These are phyloP conservation scores for Aspergillus felis DNA, from an alignment of 2,329 filamentous ascomycete genomes.

Conservation along the genomic window DNA sequence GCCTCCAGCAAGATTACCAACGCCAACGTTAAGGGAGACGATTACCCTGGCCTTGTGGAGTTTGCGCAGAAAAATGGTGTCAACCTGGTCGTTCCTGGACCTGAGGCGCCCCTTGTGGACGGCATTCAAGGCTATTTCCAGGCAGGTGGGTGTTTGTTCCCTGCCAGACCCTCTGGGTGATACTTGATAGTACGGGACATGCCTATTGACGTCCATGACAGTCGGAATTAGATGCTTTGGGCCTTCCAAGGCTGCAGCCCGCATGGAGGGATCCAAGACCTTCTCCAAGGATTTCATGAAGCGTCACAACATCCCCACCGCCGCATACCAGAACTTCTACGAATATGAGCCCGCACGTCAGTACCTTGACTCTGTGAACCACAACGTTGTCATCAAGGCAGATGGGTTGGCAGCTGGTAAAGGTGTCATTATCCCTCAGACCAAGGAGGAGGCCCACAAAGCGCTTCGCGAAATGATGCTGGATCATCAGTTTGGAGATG, in stretches of 20 bases:
- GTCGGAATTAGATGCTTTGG: slow-evolving; percentile 80
- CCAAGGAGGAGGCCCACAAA: slow-evolving; percentile 74
- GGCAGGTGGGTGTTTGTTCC: slow-evolving; percentile 37
- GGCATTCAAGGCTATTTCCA: slow-evolving; percentile 84
- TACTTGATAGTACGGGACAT: neutral
- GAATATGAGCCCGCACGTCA: slow-evolving; percentile 67
- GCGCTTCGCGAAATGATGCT: slow-evolving; percentile 90
- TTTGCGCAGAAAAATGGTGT: slow-evolving; percentile 70
- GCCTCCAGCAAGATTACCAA: slow-evolving; percentile 64
- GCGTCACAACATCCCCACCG: slow-evolving; percentile 82
- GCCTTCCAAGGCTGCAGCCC: slow-evolving; percentile 76
- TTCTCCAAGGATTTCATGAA: slow-evolving; percentile 99
- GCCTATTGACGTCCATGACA: slow-evolving; percentile 16
- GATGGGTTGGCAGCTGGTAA: slow-evolving; percentile 90
- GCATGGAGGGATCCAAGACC: slow-evolving; percentile 93
- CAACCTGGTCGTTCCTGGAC: slow-evolving; percentile 83
- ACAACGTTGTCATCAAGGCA: slow-evolving; percentile 89
- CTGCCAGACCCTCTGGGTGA: neutral
- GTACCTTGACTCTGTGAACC: slow-evolving; percentile 68
- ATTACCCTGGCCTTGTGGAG: slow-evolving; percentile 72
- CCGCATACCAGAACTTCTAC: slow-evolving; percentile 83
- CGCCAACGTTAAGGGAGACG: slow-evolving; percentile 65
- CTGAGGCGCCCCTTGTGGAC: slow-evolving; percentile 88
- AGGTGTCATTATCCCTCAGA: slow-evolving; percentile 83
- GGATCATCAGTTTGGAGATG: slow-evolving; percentile 76